Evolutionary conservation across 2,329 filamentous ascomycete genomes (phyloP), one percentile per base, ranked within the genome.

Genomic region (Eutypa lata): DNA sequence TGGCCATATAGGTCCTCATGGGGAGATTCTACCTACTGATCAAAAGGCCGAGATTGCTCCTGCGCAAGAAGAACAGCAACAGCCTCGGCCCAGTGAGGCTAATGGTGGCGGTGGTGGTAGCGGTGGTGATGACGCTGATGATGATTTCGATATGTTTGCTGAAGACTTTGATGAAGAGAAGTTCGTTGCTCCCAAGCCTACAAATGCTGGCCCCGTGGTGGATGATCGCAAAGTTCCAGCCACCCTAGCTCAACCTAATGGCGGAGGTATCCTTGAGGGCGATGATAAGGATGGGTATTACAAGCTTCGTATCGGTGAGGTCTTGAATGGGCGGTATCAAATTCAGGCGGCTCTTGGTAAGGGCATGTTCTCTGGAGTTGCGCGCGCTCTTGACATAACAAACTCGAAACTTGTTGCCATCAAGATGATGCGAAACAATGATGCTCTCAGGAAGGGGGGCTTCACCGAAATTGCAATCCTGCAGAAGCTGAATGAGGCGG

Each of bases 361-460:
- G 71, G 94, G 94, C 63, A 96, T 97, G 81, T 99, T 97, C 69
- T 96, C 94, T 0, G 91, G 91, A 8, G 94, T 99, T n/a, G 91
- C 94, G 50, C 86, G 91, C 58, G 94, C 94, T 21, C 81, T 84
- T 57, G 92, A 97, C 70, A 82, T 87, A 21, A 84, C 83, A 47
- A 89, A 81, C 53, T 87, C 86, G 64, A 82, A 83, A 61, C 70
- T 89, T n/a, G 92, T 97, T 31, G 94, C 94, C 22, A 89, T 99
- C 79, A 99, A 99, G 74, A 94, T 99, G 63, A 96, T 97, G 72
- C 89, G 94, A 57, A 95, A 95, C 71, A 97, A 99, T 65, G 92
- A 96, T 66, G 89, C 90, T 13, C 88, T 97, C 70, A 82, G 86
- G 60, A 97, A 96, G 71, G 92, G 91, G 45, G 94, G 92, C 19